A percentile compares a stretch with the other conserved stretches of the same genome.
These are phyloP conservation scores for Schizophyllum commune DNA, from an alignment of 1,284 basidiomycete genomes.

Conservation along the genomic window DNA sequence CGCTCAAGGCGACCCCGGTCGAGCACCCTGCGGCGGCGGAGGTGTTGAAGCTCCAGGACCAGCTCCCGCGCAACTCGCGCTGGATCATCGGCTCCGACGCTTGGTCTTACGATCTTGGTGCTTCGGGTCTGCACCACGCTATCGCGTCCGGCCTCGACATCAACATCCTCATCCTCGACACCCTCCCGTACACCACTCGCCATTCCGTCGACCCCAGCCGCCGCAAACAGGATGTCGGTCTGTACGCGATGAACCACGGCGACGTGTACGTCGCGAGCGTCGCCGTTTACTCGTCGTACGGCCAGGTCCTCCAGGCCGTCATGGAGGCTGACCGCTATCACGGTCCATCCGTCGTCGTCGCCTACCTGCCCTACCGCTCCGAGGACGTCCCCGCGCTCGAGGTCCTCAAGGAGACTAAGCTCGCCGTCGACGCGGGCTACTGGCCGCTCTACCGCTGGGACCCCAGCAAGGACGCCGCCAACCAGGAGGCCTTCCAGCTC, in stretches of 20 bases:
- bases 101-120: constrained; percentile 95
- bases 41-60: constrained; percentile 51
- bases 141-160: constrained; percentile 87
- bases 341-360: constrained; percentile 90
- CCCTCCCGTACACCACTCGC: constrained; percentile 77
- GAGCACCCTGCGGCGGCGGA: constrained; percentile 40
- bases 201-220: constrained; percentile 63
- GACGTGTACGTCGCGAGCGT: constrained; percentile 94
- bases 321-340: constrained; percentile 88
- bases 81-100: constrained; percentile 99
- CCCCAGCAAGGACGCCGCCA: constrained; percentile 69
- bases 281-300: constrained; percentile 93
- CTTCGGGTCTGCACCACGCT: constrained; percentile 93
- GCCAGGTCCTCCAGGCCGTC: constrained; percentile 89
- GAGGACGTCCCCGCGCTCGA: constrained; percentile 80
- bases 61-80: constrained; percentile 63
- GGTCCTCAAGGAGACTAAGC: constrained; percentile 93
- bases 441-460: constrained; percentile 99
- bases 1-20: constrained; percentile 39
- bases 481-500: constrained; percentile 83
- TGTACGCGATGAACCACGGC: constrained; percentile 99
- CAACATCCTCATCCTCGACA: constrained; percentile 96
- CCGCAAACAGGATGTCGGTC: constrained; percentile 87
- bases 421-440: constrained; percentile 93
- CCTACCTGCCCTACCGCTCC: constrained; percentile 85